Conservation (phyloP, 2,329 filamentous ascomycete genomes). For the Fusarium newnesense region DNA sequence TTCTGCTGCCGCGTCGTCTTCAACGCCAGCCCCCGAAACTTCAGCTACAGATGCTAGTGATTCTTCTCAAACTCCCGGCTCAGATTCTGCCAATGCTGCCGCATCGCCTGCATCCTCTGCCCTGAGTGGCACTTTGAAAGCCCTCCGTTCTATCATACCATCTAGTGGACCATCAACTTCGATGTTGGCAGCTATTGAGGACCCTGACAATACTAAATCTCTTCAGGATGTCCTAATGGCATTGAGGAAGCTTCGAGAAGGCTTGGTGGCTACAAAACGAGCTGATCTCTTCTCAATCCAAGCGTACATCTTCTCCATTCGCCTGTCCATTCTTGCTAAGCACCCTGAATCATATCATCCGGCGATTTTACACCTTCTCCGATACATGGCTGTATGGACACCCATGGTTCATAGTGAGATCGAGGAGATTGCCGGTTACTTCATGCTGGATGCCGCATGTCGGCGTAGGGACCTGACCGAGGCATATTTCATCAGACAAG, state of each 20-base stretch:
- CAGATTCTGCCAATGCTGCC: background rate
- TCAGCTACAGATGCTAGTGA: background rate
- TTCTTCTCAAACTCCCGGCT: background rate
- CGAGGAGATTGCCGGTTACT: slow-evolving; percentile 81
- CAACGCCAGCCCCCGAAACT: background rate
- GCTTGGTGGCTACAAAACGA: slow-evolving; percentile 81
- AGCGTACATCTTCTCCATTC: slow-evolving; percentile 91
- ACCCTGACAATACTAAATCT: slow-evolving; percentile 63
- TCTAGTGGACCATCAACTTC: slow-evolving; percentile 21
- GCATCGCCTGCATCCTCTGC: slow-evolving; percentile 9
- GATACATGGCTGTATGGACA: slow-evolving; percentile 73
- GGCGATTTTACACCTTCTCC: slow-evolving; percentile 82
- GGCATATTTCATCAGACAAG: slow-evolving; percentile 74
- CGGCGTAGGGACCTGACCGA: slow-evolving; percentile 78
- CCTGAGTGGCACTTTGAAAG: slow-evolving; percentile 16
- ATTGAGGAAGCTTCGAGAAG: slow-evolving; percentile 92
- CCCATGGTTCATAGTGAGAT: slow-evolving; percentile 78
- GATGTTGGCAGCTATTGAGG: slow-evolving; percentile 32
- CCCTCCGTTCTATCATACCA: slow-evolving; percentile 16
- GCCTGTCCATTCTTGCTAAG: slow-evolving; percentile 81
- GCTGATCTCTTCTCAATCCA: slow-evolving; percentile 85
- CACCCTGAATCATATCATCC: slow-evolving; percentile 92
- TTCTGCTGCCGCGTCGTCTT: background rate
- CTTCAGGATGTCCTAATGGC: slow-evolving; percentile 82
- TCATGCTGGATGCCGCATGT: slow-evolving; percentile 89